Percentiles rank a stretch among this genome's conserved stretches.
Conservation (phyloP, 495 filamentous ascomycete genomes). For the Penicillium pulvis region DNA sequence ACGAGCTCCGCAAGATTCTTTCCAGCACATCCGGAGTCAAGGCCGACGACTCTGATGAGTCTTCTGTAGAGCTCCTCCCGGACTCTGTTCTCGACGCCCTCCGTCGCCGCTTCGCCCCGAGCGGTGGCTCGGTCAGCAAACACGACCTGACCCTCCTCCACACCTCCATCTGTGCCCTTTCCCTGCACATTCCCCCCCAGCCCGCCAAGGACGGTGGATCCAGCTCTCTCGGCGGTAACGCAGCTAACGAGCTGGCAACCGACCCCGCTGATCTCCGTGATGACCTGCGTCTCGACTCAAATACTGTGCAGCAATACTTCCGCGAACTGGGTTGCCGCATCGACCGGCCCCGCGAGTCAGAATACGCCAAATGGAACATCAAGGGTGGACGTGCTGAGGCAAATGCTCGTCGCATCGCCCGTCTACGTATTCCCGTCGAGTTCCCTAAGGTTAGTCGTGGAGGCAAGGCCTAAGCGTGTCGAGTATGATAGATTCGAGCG, state of each 20-base stretch:
- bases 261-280: slow-evolving; percentile 75
- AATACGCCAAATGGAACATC: slow-evolving; percentile 45
- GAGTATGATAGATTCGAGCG: slow-evolving; percentile 8
- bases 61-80: slow-evolving; percentile 39
- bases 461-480: slow-evolving; percentile 28
- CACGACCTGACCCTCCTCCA: slow-evolving; percentile 65
- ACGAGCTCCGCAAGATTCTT: slow-evolving; percentile 44
- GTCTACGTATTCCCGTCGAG: slow-evolving; percentile 74
- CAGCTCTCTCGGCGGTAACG: slow-evolving; percentile 48
- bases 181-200: slow-evolving; percentile 53
- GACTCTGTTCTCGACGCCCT: slow-evolving; percentile 68
- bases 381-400: slow-evolving; percentile 63
- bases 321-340: slow-evolving; percentile 74
- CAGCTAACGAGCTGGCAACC: slow-evolving; percentile 76
- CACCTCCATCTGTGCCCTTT: slow-evolving; percentile 67
- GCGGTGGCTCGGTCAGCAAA: slow-evolving; percentile 56
- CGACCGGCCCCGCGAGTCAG: slow-evolving; percentile 43
- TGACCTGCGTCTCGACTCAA: slow-evolving; percentile 75
- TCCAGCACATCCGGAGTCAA: slow-evolving; percentile 34
- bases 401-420: slow-evolving; percentile 61
- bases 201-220: slow-evolving; percentile 45
- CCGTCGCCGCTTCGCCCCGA: slow-evolving; percentile 67
- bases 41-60: slow-evolving; percentile 11
- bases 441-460: slow-evolving; percentile 69
- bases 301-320: slow-evolving; percentile 65